Evolutionary conservation across 148 eudicot species (phyloP), one percentile per base, ranked within the genome.

Genomic region (Vaccinium myrtillus): DNA sequence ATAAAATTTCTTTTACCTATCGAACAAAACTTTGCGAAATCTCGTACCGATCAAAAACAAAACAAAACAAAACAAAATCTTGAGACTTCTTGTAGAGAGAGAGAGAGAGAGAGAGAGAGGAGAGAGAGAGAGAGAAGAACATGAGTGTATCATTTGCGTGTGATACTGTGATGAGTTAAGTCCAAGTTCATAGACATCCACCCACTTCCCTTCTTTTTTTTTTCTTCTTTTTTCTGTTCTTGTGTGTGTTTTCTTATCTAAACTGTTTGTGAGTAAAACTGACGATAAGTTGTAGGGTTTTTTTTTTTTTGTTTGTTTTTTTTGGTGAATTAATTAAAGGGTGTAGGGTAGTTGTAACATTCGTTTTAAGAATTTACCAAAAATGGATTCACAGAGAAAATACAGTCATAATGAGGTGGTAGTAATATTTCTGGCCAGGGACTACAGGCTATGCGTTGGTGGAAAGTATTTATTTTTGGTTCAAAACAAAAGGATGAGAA

Each of bases 231-330:
- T 43, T 43, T 43, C 46, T 43, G 46, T 43, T 43, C 46, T 43
- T 43, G 46, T 43, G 46, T 32, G 43, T 43, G 46, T 46, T 81
- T 77, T n/a, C 43, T 4, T 61, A 15, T 74, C 9, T n/a, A 16
- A 82, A 87, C 92, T 91, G 92, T 91, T 84, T 30, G 51, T 27
- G 86, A 87, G 91, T 88, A 91, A 86, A 61, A 69, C 87, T 87
- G 85, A 89, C 86, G 86, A 83, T 82, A 84, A 75, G 14, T 30
- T 75, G 25, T 46, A 63, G 48, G 49, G 27, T 21, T 43, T 43
- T 43, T 43, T 43, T 43, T 0, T 43, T 39, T 39, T 39, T 4
- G n/a, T 39, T 0, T 39, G 4, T 43, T 43, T 4, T 43, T 43
- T 43, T 43, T 0, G 5, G 46, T 43, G 46, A 4, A 4, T 43